Conservation (phyloP, 495 filamentous ascomycete genomes). For the Bacidia rubella region DNA sequence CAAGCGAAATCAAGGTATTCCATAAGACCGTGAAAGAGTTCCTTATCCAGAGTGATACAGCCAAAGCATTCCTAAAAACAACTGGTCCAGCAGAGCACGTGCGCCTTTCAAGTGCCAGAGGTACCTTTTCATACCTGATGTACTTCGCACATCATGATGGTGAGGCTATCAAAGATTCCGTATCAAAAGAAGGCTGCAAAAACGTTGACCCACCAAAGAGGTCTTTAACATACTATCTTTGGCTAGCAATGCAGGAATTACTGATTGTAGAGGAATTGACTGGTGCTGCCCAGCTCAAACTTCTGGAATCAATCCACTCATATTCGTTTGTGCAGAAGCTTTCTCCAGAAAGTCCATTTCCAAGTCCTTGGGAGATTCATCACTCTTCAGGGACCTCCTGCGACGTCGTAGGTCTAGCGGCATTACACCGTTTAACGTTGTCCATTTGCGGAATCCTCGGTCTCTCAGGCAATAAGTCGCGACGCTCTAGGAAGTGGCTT, state of each 20-base stretch:
- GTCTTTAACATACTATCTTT: no score
- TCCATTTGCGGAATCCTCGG: not conserved
- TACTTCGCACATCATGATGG: not conserved
- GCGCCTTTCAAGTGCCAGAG: constrained; percentile 2
- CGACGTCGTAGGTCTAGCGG: not conserved
- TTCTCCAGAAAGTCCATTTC: not conserved
- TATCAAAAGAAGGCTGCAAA: no score
- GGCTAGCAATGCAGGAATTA: not conserved
- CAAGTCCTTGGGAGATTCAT: not conserved
- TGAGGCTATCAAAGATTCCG: no score
- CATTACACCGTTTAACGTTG: not conserved
- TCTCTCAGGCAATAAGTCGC: not conserved
- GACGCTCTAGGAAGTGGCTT: not conserved
- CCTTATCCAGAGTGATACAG: not conserved
- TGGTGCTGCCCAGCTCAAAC: not conserved
- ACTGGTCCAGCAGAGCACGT: not conserved
- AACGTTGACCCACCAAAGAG: no score
- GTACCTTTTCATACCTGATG: not conserved
- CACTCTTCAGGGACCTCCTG: no score
- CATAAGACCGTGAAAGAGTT: constrained; percentile 4
- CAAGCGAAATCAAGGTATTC: not conserved
- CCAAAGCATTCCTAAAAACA: not conserved
- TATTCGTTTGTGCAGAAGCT: not conserved
- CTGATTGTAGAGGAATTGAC: not conserved
- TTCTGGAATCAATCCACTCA: not conserved